Percentiles rank a stretch among this genome's conserved stretches.
These are phyloP conservation scores for Globisporangium apiculatum DNA, from an alignment of 352 stramenopile genomes.

Conservation along the genomic window DNA sequence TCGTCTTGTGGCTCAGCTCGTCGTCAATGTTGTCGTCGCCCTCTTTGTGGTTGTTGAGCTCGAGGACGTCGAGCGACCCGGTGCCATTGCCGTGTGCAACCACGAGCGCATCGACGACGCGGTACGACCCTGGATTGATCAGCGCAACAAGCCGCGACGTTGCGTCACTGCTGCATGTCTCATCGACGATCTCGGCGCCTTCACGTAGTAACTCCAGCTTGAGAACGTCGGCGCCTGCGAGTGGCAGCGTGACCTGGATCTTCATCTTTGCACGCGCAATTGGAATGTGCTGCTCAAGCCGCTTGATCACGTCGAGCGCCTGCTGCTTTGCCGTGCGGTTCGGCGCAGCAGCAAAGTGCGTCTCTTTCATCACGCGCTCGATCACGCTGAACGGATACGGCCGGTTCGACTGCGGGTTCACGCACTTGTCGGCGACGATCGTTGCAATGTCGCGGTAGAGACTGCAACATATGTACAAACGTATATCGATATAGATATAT, in stretches of 20 bases:
- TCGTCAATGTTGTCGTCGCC: constrained; percentile 88
- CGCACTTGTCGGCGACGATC: constrained; percentile 96
- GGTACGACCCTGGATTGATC: constrained; percentile 73
- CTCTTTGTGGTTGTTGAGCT: constrained; percentile 90
- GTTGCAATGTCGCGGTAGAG: constrained; percentile 94
- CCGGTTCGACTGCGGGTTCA: constrained; percentile 93
- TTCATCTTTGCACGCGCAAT: constrained; percentile 98
- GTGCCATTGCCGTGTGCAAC: constrained; percentile 42
- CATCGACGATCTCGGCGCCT: constrained; percentile 57
- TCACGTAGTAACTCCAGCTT: constrained; percentile 57
- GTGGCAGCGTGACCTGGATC: constrained; percentile 73
- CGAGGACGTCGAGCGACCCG: constrained; percentile 86
- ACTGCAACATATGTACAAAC: constrained; percentile 20
- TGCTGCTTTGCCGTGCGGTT: constrained; percentile 95
- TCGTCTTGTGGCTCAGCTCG: constrained; percentile 84
- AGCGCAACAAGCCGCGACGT: constrained; percentile 57
- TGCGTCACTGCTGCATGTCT: constrained; percentile 34
- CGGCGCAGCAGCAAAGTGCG: constrained; percentile 93
- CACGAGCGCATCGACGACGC: constrained; percentile 63
- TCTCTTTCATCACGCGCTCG: constrained; percentile 94
- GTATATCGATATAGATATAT: not conserved
- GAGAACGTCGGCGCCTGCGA: constrained; percentile 38
- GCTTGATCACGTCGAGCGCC: constrained; percentile 95
- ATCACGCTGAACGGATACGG: constrained; percentile 97
- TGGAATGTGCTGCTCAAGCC: constrained; percentile 89